phyloP scores from a whole-genome alignment of 2,329 filamentous ascomycete genomes.

The Hypomyces rosellus region DNA sequence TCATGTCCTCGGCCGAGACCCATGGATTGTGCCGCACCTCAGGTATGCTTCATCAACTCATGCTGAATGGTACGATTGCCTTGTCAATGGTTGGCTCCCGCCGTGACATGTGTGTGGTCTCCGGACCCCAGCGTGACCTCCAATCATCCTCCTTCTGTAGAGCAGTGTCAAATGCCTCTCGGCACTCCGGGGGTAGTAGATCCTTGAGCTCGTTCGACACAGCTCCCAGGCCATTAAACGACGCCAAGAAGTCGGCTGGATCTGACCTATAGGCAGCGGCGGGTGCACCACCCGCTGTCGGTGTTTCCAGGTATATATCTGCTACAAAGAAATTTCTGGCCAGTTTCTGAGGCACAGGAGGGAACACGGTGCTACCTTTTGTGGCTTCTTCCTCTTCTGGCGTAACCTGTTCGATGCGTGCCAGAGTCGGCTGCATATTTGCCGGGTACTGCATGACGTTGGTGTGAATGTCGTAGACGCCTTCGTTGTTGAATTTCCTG shows the following conservation, averaged over 20 bases:
- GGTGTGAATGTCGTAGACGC: slow-evolving; percentile 90
- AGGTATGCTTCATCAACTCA: slow-evolving; percentile 25
- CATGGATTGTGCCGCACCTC: too few relatives aligned
- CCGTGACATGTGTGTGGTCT: slow-evolving; percentile 51
- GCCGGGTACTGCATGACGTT: slow-evolving; percentile 84
- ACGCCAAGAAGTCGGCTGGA: slow-evolving; percentile 40
- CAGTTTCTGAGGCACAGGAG: slow-evolving; percentile 42
- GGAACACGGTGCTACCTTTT: slow-evolving; percentile 34
- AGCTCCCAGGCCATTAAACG: slow-evolving; percentile 56
- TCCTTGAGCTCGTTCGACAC: slow-evolving; percentile 60
- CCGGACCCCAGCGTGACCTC: slow-evolving; percentile 68
- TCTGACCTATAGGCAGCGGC: slow-evolving; percentile 39
- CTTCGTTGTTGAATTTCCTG: slow-evolving; percentile 63
- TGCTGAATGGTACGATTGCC: slow-evolving; percentile 54
- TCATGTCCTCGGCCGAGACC: not conserved
- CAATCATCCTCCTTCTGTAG: slow-evolving; percentile 60
- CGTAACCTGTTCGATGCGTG: slow-evolving; percentile 68
- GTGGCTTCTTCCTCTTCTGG: slow-evolving; percentile 30
- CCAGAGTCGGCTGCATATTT: slow-evolving; percentile 84
- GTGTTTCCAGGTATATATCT: slow-evolving; percentile 49
- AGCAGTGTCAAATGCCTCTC: slow-evolving; percentile 64
- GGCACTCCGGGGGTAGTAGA: slow-evolving; percentile 63
- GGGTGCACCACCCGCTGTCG: slow-evolving; percentile 40
- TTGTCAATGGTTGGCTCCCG: slow-evolving; percentile 55
- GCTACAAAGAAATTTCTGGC: slow-evolving; percentile 51